Conservation (phyloP, 2,329 filamentous ascomycete genomes). For the Beauveria medogensis region DNA sequence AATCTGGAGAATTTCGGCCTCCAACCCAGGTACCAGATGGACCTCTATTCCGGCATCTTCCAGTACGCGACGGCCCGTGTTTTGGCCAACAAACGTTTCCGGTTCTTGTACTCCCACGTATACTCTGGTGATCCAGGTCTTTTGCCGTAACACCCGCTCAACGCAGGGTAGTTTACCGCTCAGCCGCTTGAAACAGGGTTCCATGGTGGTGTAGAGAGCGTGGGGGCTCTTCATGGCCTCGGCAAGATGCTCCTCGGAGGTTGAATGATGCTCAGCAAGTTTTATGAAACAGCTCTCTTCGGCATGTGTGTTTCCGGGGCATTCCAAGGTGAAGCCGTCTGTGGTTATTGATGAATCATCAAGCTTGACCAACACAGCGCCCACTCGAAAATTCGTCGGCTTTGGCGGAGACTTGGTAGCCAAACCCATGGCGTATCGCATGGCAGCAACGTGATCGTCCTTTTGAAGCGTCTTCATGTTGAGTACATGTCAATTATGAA, state of each 20-base stretch:
- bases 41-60: slow-evolving; percentile 66
- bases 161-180: slow-evolving; percentile 72
- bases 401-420: slow-evolving; percentile 75
- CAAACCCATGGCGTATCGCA: slow-evolving; percentile 66
- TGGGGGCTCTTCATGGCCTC: slow-evolving; percentile 24
- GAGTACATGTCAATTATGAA: background rate
- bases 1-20: slow-evolving; percentile 71
- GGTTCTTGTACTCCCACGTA: slow-evolving; percentile 87
- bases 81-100: slow-evolving; percentile 78
- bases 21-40: slow-evolving; percentile 64
- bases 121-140: slow-evolving; percentile 60
- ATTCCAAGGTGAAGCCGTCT: slow-evolving; percentile 85
- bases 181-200: slow-evolving; percentile 67
- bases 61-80: slow-evolving; percentile 64
- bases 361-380: slow-evolving; percentile 69
- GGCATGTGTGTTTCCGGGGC: slow-evolving; percentile 88
- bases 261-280: slow-evolving; percentile 40
- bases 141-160: slow-evolving; percentile 63
- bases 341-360: slow-evolving; percentile 54
- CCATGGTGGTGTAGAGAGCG: slow-evolving; percentile 84
- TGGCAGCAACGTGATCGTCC: slow-evolving; percentile 41
- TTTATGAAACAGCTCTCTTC: slow-evolving; percentile 90
- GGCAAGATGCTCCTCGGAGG: slow-evolving; percentile 48
- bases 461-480: slow-evolving; percentile 10
- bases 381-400: slow-evolving; percentile 88